phyloP scores from a whole-genome alignment of 1,284 basidiomycete species.

The Butyriboletus appendiculatus region DNA sequence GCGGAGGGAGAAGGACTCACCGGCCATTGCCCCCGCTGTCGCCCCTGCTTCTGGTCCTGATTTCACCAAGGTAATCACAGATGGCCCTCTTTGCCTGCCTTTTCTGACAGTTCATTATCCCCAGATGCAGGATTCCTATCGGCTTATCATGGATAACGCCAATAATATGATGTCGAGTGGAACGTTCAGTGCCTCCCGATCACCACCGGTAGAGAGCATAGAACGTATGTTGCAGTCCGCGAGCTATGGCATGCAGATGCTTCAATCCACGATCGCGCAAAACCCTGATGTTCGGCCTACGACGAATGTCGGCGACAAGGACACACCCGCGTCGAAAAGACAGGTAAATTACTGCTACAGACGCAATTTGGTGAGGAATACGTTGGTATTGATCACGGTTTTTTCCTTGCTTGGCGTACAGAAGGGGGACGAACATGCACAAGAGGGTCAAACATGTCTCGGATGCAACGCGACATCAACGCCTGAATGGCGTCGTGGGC shows the following conservation, averaged over 20 bases:
- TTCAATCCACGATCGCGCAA: conserved; percentile 42
- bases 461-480: conserved; percentile 82
- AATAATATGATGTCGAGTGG: conserved; percentile 33
- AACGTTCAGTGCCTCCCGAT: conserved; percentile 27
- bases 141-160: conserved; percentile 43
- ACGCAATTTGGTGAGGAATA: conserved; percentile 10
- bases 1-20: conserved; percentile 40
- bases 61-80: conserved; percentile 49
- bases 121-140: conserved; percentile 50
- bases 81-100: conserved; percentile 4
- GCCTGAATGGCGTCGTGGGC: conserved; percentile 80
- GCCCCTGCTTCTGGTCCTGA: conserved; percentile 39
- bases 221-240: conserved; percentile 53
- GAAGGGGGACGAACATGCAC: conserved; percentile 46
- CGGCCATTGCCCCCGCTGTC: conserved; percentile 24
- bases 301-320: conserved; percentile 30
- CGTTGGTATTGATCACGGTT: conserved; percentile 14
- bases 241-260: conserved; percentile 50
- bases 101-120: conserved; percentile 16
- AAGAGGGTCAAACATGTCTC: conserved; percentile 69
- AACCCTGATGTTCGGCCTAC: conserved; percentile 29
- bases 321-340: conserved; percentile 39
- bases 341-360: conserved; percentile 42
- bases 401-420: conserved; percentile 27
- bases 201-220: conserved; percentile 39